Base-by-base conservation (phyloP, 352 stramenopile species). In the Pythium vanterpoolii region DNA sequence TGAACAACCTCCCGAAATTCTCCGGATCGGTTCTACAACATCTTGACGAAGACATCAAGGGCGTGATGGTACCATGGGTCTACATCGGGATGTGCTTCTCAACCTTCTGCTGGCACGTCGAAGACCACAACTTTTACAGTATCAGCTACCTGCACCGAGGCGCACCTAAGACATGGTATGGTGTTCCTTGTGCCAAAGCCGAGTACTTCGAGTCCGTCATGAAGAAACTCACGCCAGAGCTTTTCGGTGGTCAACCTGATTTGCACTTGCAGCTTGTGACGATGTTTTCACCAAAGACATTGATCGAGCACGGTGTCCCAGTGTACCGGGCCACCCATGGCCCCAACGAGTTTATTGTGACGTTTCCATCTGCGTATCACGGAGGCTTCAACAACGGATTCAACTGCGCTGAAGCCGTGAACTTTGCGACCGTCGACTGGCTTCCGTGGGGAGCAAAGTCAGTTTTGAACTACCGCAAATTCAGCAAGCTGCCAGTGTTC, bases 81-180 rank as follows among this genome's bases (percentile, higher is more conserved):
- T 99, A 99, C 74, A 96, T 99, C 66, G 97, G 97, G 21, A 98
- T 98, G 81, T 89, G 98, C 28, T 99, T 99, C 62, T 98, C 93
- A 5, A 98, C 97, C 1, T 99, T 99, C 72, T 99, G 95, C 68
- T 99, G 96, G 96, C 97, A 99, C 68, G 98, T 98, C 31, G 97
- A 99, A 73, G 97, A 99, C 71, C 98, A 99, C 77, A 99, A 99
- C 77, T 96, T 99, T 55, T 99, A 99, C 62, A 98, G 87, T 53
- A 99, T 99, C 68, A 99, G 98, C 68, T 99, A 99, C 72, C 78
- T 98, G 56, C 97, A 99, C 73, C 96, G 86, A 21, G 97, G 97
- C 7, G 93, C 89, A 10, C 87, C 97, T 0, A 99, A 99, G 76
- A 98, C 97, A 45, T 99, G 97, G 97, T 99, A 98, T 58, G 96